Evolutionary conservation across 257 asterid genomes (phyloP), one percentile per base, ranked within the genome.

Genomic region (Solanum appendiculatum): DNA sequence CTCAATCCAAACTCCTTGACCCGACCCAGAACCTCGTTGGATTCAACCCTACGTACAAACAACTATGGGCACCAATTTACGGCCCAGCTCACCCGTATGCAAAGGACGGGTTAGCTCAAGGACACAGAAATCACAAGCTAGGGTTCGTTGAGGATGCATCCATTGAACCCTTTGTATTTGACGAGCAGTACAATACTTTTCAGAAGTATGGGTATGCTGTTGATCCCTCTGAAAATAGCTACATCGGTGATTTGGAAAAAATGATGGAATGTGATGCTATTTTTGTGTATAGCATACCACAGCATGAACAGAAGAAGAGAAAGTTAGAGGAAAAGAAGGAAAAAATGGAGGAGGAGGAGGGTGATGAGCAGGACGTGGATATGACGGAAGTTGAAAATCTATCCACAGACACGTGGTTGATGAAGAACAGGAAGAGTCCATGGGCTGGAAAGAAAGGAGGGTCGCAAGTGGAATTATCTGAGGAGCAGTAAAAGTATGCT

Each of bases 401-500:
- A 0, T 89, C 99, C 0, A 93, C 95, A 2, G 99, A 97, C 29
- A 89, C 92, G 3, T 92, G 99, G 99, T 88, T 97, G 91, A 91
- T 89, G 96, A 97, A 88, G 93, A 97, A 97, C 83, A 90, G 97
- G 91, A 96, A 93, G 95, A 95, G 99, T 64, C 99, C 99, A 0
- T 95, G 98, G 98, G 91, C 96, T 2, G 99, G 99, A 88, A 93
- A 93, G 98, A 95, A 86, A 85, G 98, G 96, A 25, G 94, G 94
- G 89, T 84, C 93, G 68, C 96, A 95, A 58, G 95, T 84, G 1
- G 99, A 96, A 88, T 89, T 96, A 88, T 94, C 99, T 1, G 99
- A 96, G 92, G 98, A 96, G 92, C 99, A 97, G 91, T 95, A 95
- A 95, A 97, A 95, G 92, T 97, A 97, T 77, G 99, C 99, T 0